These are phyloP conservation scores for Citrus medica DNA, from an alignment of 345 rosid species.

Conservation along the genomic window DNA sequence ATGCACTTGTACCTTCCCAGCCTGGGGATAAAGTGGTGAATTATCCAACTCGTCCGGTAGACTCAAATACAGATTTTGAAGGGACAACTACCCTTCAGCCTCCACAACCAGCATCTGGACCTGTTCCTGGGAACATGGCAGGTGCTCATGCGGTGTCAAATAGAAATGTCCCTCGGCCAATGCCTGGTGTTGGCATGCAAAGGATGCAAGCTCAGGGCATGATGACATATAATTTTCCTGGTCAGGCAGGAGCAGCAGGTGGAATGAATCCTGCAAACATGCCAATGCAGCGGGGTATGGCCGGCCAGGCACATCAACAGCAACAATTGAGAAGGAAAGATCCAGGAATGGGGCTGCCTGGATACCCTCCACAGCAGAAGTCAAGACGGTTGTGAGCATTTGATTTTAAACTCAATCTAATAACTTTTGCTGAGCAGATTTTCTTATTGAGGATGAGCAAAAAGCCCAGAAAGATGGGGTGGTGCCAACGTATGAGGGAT, in stretches of 20 bases:
- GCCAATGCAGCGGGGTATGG: slow-evolving; percentile 71
- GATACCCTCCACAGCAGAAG: slow-evolving; percentile 88
- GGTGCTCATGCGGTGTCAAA: slow-evolving; percentile 60
- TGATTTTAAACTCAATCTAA: neutral
- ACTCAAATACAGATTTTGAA: slow-evolving; percentile 82
- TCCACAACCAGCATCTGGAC: slow-evolving; percentile 68
- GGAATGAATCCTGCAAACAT: slow-evolving; percentile 80
- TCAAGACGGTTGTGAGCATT: slow-evolving; percentile 60
- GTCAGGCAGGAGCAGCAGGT: slow-evolving; percentile 58
- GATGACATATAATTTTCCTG: slow-evolving; percentile 58
- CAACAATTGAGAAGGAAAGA: slow-evolving; percentile 85
- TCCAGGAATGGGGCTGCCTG: slow-evolving; percentile 74
- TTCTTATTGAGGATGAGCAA: neutral
- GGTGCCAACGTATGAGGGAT: neutral
- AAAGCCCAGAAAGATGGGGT: neutral
- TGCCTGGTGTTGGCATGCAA: slow-evolving; percentile 65
- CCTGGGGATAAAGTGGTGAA: slow-evolving; percentile 80
- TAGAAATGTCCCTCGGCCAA: slow-evolving; percentile 68
- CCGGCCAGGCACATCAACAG: slow-evolving; percentile 67
- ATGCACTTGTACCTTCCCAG: slow-evolving; percentile 75
- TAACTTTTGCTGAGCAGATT: neutral
- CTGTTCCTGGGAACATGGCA: slow-evolving; percentile 46
- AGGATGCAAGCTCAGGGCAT: slow-evolving; percentile 80
- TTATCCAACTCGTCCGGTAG: slow-evolving; percentile 92
- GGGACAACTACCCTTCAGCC: slow-evolving; percentile 91